These are phyloP conservation scores for Sclerotiophoma versabilis DNA, from an alignment of 2,329 filamentous ascomycete species.

Conservation along the genomic window DNA sequence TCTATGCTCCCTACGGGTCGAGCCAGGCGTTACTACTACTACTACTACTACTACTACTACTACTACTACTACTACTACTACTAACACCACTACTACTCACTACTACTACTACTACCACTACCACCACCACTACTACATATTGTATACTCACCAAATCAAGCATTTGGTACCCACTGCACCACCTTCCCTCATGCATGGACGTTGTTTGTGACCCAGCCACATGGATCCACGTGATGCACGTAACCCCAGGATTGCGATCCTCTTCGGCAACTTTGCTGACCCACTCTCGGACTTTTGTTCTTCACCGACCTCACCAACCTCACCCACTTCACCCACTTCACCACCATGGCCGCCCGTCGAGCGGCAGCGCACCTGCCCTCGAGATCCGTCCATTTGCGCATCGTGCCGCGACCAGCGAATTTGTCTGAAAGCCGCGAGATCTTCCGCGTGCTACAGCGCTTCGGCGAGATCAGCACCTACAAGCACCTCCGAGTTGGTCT, in stretches of 20 bases:
- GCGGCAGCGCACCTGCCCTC: constrained; percentile 39
- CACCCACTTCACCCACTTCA: not conserved
- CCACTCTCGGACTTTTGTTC: constrained; percentile 26
- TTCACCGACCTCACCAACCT: not conserved
- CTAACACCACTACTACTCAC: too few species aligned
- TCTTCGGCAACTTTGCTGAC: constrained; percentile 28
- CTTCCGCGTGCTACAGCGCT: constrained; percentile 56
- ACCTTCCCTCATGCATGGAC: not conserved
- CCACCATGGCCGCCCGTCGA: constrained; percentile 39
- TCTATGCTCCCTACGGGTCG: constrained; percentile 44
- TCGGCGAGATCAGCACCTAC: constrained; percentile 59
- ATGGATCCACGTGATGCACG: constrained; percentile 28
- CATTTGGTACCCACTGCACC: not conserved
- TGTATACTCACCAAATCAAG: constrained; percentile 18
- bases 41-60: too few species aligned
- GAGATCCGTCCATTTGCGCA: constrained; percentile 56
- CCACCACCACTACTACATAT: constrained; percentile 23
- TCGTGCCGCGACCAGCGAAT: constrained; percentile 56
- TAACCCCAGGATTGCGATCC: constrained; percentile 19
- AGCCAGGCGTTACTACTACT: constrained; percentile 34
- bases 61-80: constrained; percentile 21
- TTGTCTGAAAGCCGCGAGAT: constrained; percentile 60
- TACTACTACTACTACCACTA: constrained; percentile 17
- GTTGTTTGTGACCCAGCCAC: constrained; percentile 19
- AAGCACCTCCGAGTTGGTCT: constrained; percentile 51